Base-by-base conservation (phyloP, 1,284 basidiomycete species). In the Butyriboletus appendiculatus region DNA sequence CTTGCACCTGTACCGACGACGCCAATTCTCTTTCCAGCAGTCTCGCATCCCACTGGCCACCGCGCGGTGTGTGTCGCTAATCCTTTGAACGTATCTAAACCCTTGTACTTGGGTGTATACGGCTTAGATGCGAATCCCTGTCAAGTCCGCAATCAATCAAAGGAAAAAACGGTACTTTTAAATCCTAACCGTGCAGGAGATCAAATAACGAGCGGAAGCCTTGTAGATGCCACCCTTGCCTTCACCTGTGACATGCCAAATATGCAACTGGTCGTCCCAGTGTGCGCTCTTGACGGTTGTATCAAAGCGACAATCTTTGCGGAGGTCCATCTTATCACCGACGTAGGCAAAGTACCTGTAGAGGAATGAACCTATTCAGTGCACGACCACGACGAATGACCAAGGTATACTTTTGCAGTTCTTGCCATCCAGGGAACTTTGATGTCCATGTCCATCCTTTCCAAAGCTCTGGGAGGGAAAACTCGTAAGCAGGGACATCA, bases 381-480 rank as follows among this genome's bases (percentile, higher is more conserved):
- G 6, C 34, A 30, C 6, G 12, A 1, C 16, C 20, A 43, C n/a
- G 30, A 54, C 2, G 18, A 33, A 39, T 4, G 30, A 30, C 10
- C 11, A 11, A 14, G 26, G 3, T 14, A 5, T 37, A 56, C 55
- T 4, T 41, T 26, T 56, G 57, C 4, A 59, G 22, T n/a, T 59
- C 58, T 32, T 56, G 20, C 58, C 53, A 47, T 8, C 28, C 48
- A 12, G 57, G 57, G 34, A 56, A 59, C n/a, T 33, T 59, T 34
- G 67, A 41, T 16, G 58, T 45, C 58, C 59, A 59, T 2, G 59
- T 26, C 58, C 59, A 59, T 14, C n/a, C 53, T n/a, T 60, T 57
- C 58, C 58, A 59, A 14, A 59, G 42, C 32, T 59, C 58, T 20
- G 48, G 53, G 22, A 47, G 46, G 1, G 58, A 53, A 2, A 53